A percentile compares a stretch with the other conserved stretches of the same genome.
phyloP scores from a whole-genome alignment of 192 early-diverging fungal genomes.

The Umbelopsis sp. region DNA sequence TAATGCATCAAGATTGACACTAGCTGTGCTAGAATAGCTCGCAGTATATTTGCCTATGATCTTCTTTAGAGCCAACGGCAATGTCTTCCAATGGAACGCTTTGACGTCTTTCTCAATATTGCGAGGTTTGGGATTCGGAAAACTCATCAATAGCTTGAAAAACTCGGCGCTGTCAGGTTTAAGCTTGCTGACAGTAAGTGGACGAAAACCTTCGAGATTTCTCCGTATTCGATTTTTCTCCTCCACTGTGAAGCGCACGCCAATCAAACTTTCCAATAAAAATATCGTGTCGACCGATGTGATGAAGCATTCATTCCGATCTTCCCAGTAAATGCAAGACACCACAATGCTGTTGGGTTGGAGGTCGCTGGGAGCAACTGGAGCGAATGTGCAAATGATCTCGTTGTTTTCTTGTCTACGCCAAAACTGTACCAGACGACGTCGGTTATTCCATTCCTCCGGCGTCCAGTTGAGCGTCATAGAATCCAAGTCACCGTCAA shows the following conservation, averaged over 20 bases:
- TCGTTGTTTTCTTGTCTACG: constrained; percentile 62
- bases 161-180: constrained; percentile 69
- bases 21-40: constrained; percentile 48
- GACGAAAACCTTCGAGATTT: constrained; percentile 79
- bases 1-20: constrained; percentile 43
- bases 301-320: constrained; percentile 67
- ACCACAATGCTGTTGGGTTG: constrained; percentile 68
- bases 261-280: constrained; percentile 70
- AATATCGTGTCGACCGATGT: constrained; percentile 79
- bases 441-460: constrained; percentile 60
- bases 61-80: constrained; percentile 70
- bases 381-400: constrained; percentile 66
- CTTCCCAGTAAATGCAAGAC: constrained; percentile 80
- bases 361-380: constrained; percentile 54
- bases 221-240: constrained; percentile 87
- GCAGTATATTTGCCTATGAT: constrained; percentile 75
- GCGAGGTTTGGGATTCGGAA: constrained; percentile 76
- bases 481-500: constrained; percentile 62
- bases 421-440: constrained; percentile 74
- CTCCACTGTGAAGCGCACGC: constrained; percentile 71
- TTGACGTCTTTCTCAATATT: constrained; percentile 89
- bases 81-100: constrained; percentile 73
- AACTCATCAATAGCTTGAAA: constrained; percentile 80
- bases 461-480: constrained; percentile 67
- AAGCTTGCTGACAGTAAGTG: constrained; percentile 73